Conservation (phyloP, 805 yeast species). For the Kluyveromyces wickerhamii region DNA sequence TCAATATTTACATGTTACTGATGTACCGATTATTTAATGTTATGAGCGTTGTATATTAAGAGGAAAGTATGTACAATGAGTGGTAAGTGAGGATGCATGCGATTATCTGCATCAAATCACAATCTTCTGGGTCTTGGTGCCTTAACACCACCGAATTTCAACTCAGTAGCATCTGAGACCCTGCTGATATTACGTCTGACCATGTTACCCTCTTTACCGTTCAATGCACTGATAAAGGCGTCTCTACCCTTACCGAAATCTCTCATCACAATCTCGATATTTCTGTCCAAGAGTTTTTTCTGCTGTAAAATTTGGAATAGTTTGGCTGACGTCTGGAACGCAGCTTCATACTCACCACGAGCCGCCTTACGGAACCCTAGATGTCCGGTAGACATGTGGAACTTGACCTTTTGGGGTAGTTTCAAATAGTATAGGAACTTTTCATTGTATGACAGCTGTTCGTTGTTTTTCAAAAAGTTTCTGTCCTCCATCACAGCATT, state of each 20-base stretch:
- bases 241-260: conserved; percentile 87
- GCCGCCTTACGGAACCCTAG: conserved; percentile 85
- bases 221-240: conserved; percentile 75
- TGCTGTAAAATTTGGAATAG: conserved; percentile 67
- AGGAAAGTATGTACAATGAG: too few species aligned
- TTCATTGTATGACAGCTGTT: conserved; percentile 51
- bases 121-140: conserved; percentile 76
- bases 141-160: conserved; percentile 90
- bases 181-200: conserved; percentile 62
- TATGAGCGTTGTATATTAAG: too few species aligned
- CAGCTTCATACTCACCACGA: conserved; percentile 90
- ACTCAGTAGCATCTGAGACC: conserved; percentile 68
- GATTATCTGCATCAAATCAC: too few species aligned
- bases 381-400: conserved; percentile 71
- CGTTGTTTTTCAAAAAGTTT: conserved; percentile 49
- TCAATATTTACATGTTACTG: too few species aligned
- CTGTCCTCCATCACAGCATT: conserved; percentile 62
- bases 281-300: conserved; percentile 45
- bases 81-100: too few species aligned
- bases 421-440: conserved; percentile 70
- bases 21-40: too few species aligned
- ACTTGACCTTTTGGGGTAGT: conserved; percentile 66
- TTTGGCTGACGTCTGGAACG: conserved; percentile 71
- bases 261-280: conserved; percentile 68
- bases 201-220: conserved; percentile 78